Evolutionary conservation across 1,284 basidiomycete genomes (phyloP).

Genomic region (Omphalotus olearius): DNA sequence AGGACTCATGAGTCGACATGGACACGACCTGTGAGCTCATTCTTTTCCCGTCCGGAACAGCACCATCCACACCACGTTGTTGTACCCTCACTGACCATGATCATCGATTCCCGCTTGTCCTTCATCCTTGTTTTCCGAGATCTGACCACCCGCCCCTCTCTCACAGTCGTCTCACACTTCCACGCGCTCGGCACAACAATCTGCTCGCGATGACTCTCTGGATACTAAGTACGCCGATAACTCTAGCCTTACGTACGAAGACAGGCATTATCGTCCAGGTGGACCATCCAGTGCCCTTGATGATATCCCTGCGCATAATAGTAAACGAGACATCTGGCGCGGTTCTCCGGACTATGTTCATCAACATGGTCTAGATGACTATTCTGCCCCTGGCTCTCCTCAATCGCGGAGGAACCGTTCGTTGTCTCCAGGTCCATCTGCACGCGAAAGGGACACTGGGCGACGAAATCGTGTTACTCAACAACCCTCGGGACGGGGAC

Average conservation of each 20-base stretch:
- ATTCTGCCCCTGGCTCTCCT: constrained; percentile 16
- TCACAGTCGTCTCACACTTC: constrained; percentile 2
- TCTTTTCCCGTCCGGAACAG: constrained; percentile 15
- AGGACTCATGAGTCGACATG: constrained; percentile 58
- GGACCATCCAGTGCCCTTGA: constrained; percentile 14
- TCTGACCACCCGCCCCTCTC: constrained; percentile 10
- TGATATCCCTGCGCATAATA: constrained; percentile 13
- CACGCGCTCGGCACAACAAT: not conserved
- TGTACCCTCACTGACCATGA: constrained; percentile 20
- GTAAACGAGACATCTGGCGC: constrained; percentile 12
- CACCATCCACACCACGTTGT: constrained; percentile 14
- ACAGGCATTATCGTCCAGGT: constrained; percentile 59
- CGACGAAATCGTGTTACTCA: constrained; percentile 14
- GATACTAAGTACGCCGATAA: constrained; percentile 23
- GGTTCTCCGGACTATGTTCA: constrained; percentile 14
- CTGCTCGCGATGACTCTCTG: constrained; percentile 16
- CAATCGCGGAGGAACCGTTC: constrained; percentile 15
- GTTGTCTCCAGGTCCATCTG: constrained; percentile 11
- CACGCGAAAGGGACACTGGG: constrained; percentile 17
- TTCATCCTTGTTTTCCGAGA: constrained; percentile 5
- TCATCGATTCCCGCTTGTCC: constrained; percentile 2
- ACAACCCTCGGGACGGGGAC: constrained; percentile 17
- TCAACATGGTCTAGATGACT: constrained; percentile 23
- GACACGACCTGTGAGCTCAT: constrained; percentile 42
- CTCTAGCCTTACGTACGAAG: constrained; percentile 42